Evolutionary conservation across 2,329 filamentous ascomycete genomes (phyloP), one percentile per base, ranked within the genome.

Genomic region (Pseudogymnoascus sp.): DNA sequence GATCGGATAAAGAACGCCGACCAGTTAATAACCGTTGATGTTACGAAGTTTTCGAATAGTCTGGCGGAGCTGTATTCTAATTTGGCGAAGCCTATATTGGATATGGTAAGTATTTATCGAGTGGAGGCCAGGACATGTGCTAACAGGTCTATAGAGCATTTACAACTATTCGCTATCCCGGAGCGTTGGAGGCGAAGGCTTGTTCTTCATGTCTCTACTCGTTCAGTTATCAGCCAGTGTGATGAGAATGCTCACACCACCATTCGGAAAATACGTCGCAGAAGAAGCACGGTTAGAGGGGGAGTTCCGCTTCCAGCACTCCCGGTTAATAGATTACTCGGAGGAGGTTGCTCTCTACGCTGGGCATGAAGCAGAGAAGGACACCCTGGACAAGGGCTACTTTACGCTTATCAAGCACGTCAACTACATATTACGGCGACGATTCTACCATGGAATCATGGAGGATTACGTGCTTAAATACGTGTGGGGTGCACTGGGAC

Each of bases 401-500:
- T 99, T 99, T 73, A 99, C 95, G 1, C 82, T 99, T 38, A 99
- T 99, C 79, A 97, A 97, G 78, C 95, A 99, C 77, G 93, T 99
- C 73, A 99, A 99, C 76, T 73, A 96, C 72, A 97, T 97, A 68
- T 78, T 99, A 66, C 84, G 93, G 40, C 83, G 91, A 66, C 86
- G 95, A 60, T 90, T 99, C 75, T 97, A 97, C 75, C 93, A 99
- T 74, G 93, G 93, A n/a, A 88, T 99, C 71, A 97, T 97, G 93
- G 95, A 99, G 75, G 95, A 99, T 75, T 99, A 97, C 76, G 91
- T 97, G 64, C 96, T 99, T 77, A 99, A 99, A 76, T 99, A 99
- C 75, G 95, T 97, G 77, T 99, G 95, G 95, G 95, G 95, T 42
- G 93, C 95, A 1, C 76, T 99, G 47, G 95, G 95, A 1, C 82